Percentiles rank a stretch among this genome's conserved stretches.
phyloP scores from a whole-genome alignment of 345 rosid genomes.

The Crucihimalaya himalaica region DNA sequence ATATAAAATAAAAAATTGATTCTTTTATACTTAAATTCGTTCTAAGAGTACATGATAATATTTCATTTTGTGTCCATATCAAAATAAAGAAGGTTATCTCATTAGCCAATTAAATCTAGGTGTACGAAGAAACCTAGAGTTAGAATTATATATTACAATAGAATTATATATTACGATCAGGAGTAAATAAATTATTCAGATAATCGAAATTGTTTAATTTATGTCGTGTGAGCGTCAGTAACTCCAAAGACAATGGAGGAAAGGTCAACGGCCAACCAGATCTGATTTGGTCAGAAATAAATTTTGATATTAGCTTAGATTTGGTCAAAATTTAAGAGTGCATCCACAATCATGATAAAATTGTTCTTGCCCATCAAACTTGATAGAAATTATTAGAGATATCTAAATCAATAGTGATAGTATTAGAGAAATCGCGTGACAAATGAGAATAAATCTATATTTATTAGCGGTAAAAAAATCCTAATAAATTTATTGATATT shows the following conservation, averaged over 20 bases:
- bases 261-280: conserved; percentile 21
- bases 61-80: background rate
- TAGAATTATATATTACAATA: background rate
- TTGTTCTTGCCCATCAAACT: background rate
- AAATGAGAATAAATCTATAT: background rate
- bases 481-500: background rate
- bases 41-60: background rate
- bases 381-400: background rate
- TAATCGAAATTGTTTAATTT: background rate
- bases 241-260: conserved; percentile 3
- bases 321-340: conserved; percentile 24
- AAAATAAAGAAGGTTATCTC: background rate
- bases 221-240: background rate
- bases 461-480: background rate
- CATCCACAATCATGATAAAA: background rate
- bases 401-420: too few relatives aligned
- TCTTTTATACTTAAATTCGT: background rate
- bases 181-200: background rate
- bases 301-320: background rate
- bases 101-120: background rate
- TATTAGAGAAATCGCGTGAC: background rate
- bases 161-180: background rate
- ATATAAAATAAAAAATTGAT: background rate
- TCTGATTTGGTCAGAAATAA: conserved; percentile 4
- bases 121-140: background rate